phyloP scores from a whole-genome alignment of 306 rosid species.

The Acacia confusa region DNA sequence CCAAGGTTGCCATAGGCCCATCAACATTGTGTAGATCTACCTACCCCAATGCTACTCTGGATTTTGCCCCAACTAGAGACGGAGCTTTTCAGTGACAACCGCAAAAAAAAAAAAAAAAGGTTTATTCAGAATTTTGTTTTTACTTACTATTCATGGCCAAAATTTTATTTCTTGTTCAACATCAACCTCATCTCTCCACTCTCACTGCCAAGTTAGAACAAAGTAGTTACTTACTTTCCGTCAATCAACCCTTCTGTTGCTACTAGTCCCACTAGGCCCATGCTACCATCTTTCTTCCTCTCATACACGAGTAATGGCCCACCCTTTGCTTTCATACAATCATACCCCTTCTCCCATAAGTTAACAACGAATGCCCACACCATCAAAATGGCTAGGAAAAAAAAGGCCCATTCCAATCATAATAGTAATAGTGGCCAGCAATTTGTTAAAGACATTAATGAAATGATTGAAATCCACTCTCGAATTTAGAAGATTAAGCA shows the following conservation, averaged over 20 bases:
- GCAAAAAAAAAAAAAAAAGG: too few relatives aligned
- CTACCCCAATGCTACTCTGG: too few relatives aligned
- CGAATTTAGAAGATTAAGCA: conserved; percentile 5
- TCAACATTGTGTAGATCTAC: neutral
- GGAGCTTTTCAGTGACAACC: too few relatives aligned
- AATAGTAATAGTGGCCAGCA: neutral
- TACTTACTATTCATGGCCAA: too few relatives aligned
- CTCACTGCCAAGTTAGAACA: neutral
- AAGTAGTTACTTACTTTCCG: neutral
- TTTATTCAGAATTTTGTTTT: too few relatives aligned
- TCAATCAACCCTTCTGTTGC: neutral
- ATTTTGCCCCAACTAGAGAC: too few relatives aligned
- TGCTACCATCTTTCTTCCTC: neutral
- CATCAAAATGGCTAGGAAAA: too few relatives aligned
- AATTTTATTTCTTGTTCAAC: neutral
- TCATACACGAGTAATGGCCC: neutral
- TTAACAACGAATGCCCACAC: neutral
- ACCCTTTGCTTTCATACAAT: neutral
- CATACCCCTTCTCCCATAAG: neutral
- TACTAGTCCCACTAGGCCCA: neutral
- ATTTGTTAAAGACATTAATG: conserved; percentile 18
- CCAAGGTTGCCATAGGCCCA: neutral
- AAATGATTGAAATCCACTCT: conserved; percentile 20
- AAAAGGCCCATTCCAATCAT: neutral
- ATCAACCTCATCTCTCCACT: neutral